phyloP scores from a whole-genome alignment of 306 rosid genomes.

The Castanospermum australe region DNA sequence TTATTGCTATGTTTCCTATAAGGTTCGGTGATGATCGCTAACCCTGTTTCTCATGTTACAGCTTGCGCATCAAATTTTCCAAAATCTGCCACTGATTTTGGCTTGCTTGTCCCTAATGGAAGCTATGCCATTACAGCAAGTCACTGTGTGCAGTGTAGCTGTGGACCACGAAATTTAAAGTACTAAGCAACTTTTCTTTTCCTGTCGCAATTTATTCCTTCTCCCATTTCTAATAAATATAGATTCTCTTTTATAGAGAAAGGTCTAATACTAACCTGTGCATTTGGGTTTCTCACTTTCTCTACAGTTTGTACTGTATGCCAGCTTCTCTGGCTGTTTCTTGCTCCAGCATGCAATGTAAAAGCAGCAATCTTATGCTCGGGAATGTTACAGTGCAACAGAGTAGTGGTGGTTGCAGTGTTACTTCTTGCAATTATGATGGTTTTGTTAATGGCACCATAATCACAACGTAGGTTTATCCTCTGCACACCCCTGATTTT shows the following conservation, averaged over 20 bases:
- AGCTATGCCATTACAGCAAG: constrained; percentile 93
- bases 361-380: constrained; percentile 78
- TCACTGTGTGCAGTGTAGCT: constrained; percentile 96
- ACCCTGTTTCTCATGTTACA: constrained; percentile 32
- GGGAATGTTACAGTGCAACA: constrained; percentile 82
- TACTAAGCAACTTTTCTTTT: constrained; percentile 34
- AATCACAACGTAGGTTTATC: constrained; percentile 54
- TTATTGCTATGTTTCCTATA: not conserved
- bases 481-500: not conserved
- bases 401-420: constrained; percentile 86
- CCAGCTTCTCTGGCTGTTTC: constrained; percentile 95
- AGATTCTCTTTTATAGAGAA: not conserved
- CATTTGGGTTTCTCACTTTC: constrained; percentile 18
- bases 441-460: constrained; percentile 87
- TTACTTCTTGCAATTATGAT: constrained; percentile 77
- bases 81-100: constrained; percentile 61
- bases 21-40: not conserved
- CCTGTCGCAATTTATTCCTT: constrained; percentile 3
- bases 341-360: constrained; percentile 98
- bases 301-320: constrained; percentile 86
- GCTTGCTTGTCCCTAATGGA: constrained; percentile 93
- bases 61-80: constrained; percentile 93
- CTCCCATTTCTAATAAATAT: not conserved
- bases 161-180: constrained; percentile 87
- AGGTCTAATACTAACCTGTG: not conserved